Conservation (phyloP, 164 flowering plant genomes). For the Magnolia sinica region DNA sequence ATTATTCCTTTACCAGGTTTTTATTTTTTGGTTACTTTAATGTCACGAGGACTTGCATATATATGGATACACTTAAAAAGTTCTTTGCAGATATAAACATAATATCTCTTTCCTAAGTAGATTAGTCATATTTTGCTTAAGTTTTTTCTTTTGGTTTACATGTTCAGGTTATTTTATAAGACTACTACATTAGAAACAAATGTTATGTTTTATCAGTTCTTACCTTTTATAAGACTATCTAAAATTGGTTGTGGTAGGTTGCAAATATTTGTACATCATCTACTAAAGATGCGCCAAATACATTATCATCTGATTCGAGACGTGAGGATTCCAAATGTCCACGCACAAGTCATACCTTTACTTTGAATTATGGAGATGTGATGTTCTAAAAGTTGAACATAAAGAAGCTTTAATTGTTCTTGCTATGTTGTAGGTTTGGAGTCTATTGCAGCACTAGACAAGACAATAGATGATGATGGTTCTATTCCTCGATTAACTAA, state of each 20-base stretch:
- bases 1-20: too few relatives aligned
- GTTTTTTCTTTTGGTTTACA: too few relatives aligned
- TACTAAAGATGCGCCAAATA: conserved; percentile 80
- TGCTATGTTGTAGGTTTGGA: conserved; percentile 75
- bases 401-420: conserved; percentile 97
- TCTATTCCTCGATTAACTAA: conserved; percentile 94
- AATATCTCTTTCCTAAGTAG: too few relatives aligned
- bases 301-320: conserved; percentile 59
- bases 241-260: conserved; percentile 46
- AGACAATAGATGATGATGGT: conserved; percentile 88
- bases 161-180: too few relatives aligned
- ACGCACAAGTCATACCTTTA: conserved; percentile 70
- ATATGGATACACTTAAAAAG: too few relatives aligned
- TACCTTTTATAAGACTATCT: not conserved
- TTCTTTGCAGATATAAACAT: too few relatives aligned
- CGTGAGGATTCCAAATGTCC: conserved; percentile 93
- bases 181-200: too few relatives aligned
- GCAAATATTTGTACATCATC: conserved; percentile 94
- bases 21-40: too few relatives aligned
- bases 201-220: not conserved
- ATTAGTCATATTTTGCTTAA: too few relatives aligned
- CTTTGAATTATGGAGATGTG: conserved; percentile 86
- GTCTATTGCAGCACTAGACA: conserved; percentile 33
- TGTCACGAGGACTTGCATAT: too few relatives aligned
- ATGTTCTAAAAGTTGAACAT: conserved; percentile 94